Evolutionary conservation across 345 rosid genomes (phyloP), one percentile per base, ranked within the genome.

Genomic region (Salix exigua): DNA sequence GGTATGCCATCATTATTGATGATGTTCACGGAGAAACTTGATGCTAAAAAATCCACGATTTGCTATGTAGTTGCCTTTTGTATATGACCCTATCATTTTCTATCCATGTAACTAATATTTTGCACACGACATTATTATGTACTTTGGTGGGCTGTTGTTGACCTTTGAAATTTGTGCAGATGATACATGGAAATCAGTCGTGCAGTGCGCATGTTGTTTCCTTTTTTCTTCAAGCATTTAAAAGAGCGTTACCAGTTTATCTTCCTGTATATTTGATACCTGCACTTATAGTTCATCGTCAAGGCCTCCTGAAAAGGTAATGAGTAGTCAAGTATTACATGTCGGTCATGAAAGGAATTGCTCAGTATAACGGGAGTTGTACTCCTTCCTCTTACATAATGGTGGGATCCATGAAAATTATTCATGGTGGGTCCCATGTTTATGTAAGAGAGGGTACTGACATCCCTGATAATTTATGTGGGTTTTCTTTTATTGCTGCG

Each of bases 181-280:
- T 95, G 14, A 66, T 95, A 79, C 99, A 95, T 79, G 99, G 94
- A 80, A 88, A 88, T 71, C 96, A 90, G 63, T 87, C 96, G 65
- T 95, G 99, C 85, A 62, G 81, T 62, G 83, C 60, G 64, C 99
- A 95, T 77, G 79, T 81, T 68, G 30, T 82, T 66, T 88, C 97
- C 48, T 95, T 93, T 83, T 80, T 95, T 66, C 53, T 88, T 83
- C 83, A 95, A 88, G 96, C 93, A 68, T 93, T 91, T 81, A 88
- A 83, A 85, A 90, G 99, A 85, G 96, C 99, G 12, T 68, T 95
- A 70, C 97, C 96, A 6, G 96, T 95, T 10, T 95, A 95, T 82
- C 87, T 95, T 71, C 99, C 97, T 58, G 99, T 95, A 25, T 95
- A 95, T 87, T 81, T 95, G 73, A 69, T 95, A 76, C 97, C 99